These are phyloP conservation scores for Colletotrichum nymphaeae DNA, from an alignment of 2,329 filamentous ascomycete genomes.

Conservation along the genomic window DNA sequence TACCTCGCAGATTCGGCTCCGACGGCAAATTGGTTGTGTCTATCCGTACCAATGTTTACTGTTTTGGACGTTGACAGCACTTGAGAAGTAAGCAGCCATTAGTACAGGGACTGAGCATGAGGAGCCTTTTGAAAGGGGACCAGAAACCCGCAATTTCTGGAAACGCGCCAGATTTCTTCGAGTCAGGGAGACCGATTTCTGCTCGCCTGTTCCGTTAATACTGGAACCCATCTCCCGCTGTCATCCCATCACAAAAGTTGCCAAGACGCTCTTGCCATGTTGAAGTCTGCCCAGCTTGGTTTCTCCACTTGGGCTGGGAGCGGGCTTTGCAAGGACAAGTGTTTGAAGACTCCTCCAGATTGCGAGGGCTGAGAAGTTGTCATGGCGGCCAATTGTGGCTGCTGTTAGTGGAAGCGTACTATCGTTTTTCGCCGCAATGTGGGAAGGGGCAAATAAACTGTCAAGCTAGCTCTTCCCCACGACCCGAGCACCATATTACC, in stretches of 20 bases:
- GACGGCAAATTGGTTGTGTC: background rate
- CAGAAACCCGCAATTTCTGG: background rate
- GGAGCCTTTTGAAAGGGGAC: background rate
- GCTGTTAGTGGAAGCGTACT: constrained; percentile 26
- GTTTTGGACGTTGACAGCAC: background rate
- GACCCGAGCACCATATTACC: background rate
- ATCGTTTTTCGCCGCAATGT: constrained; percentile 12
- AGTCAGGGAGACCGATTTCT: background rate
- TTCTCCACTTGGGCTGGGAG: background rate
- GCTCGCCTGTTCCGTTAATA: background rate
- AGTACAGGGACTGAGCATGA: background rate
- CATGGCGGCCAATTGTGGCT: constrained; percentile 31
- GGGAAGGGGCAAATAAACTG: background rate
- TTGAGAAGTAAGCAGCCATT: background rate
- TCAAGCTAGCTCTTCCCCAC: background rate
- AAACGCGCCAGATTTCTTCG: no score
- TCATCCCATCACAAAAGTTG: background rate
- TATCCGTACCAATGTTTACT: background rate
- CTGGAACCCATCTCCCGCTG: background rate
- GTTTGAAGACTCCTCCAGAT: background rate
- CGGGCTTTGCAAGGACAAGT: background rate
- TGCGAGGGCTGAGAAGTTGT: constrained; percentile 1
- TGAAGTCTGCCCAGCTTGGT: background rate
- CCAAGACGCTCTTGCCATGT: constrained; percentile 25
- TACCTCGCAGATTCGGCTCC: background rate